Base-by-base conservation (phyloP, 768 basidiomycete species). In the Candolleomyces aberdarensis region DNA sequence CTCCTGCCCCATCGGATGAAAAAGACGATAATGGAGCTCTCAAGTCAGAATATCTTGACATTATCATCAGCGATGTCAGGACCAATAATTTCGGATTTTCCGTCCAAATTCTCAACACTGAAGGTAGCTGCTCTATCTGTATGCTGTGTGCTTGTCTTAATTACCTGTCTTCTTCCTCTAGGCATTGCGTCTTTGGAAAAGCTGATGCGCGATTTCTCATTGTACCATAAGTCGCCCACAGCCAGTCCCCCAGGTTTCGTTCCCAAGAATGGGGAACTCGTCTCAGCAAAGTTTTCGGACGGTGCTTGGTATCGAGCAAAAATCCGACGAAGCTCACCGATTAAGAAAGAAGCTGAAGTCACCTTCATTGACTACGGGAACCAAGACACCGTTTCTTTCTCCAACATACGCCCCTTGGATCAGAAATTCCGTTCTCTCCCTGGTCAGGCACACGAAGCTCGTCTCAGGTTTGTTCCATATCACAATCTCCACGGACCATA, bases 291-390 rank as follows among this genome's bases (percentile, higher is more conserved):
- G 70, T 98, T 98, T 75, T 91, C 90, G 52, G 91, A 97, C 68
- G 92, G 92, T 8, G 80, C 88, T 52, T 99, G 96, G 97, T 98
- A 98, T 74, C 91, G 96, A 56, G 96, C 96, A 48, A 92, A 87
- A 76, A 88, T 98, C 62, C 89, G 91, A 56, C 83, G 92, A 20
- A 77, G 85, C n/a, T 96, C 93, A 49, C 85, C 92, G 4, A 67
- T 92, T 46, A 97, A 96, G 76, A 94, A 91, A 70, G 94, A 97
- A 74, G 95, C 94, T 6, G 93, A 97, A 71, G 89, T 99, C 39
- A 88, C 89, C 8, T 98, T 98, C 76, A 96, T 98, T 66, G 90
- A 93, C 71, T 93, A 96, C 69, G 96, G 96, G 36, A 98, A 99
- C 73, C 91, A 95, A 73, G 94, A 96, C 69, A 91, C 83, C 1